These are phyloP conservation scores for Cryphonectria naterciae DNA, from an alignment of 2,329 filamentous ascomycete genomes.

Conservation along the genomic window DNA sequence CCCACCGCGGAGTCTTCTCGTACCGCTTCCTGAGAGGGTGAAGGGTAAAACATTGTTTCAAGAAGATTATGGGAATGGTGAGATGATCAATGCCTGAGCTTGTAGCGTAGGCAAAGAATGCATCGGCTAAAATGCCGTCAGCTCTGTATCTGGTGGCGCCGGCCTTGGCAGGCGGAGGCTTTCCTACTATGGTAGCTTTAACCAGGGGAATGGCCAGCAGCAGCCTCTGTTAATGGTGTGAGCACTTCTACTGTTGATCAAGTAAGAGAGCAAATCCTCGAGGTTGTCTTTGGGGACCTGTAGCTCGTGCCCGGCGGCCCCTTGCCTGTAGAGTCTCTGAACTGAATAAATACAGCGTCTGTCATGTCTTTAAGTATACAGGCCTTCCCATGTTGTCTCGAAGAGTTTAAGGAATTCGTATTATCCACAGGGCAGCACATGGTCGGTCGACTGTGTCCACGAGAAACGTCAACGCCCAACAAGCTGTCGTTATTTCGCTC, in stretches of 20 bases:
- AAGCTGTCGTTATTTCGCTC: neutral
- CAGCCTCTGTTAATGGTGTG: neutral
- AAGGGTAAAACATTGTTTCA: constrained; percentile 3
- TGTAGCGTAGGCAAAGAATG: neutral
- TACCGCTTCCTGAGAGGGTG: neutral
- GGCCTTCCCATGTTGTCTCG: neutral
- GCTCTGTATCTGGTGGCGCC: neutral
- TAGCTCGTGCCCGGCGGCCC: too few species aligned
- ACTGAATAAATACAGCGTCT: neutral
- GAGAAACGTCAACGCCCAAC: neutral
- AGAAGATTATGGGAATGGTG: neutral
- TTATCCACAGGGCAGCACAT: too few species aligned
- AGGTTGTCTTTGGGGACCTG: too few species aligned
- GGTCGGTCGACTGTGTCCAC: neutral
- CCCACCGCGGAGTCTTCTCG: neutral
- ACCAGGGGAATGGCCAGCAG: neutral
- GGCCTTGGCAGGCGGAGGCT: neutral
- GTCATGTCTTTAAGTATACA: neutral
- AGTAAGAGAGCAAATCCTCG: too few species aligned
- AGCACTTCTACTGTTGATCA: neutral
- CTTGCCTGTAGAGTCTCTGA: neutral
- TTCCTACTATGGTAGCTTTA: neutral
- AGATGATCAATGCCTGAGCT: neutral
- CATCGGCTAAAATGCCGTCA: constrained; percentile 6
- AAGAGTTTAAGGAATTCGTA: neutral